These are phyloP conservation scores for Xylaria sp. DNA, from an alignment of 2,329 filamentous ascomycete genomes.

Conservation along the genomic window DNA sequence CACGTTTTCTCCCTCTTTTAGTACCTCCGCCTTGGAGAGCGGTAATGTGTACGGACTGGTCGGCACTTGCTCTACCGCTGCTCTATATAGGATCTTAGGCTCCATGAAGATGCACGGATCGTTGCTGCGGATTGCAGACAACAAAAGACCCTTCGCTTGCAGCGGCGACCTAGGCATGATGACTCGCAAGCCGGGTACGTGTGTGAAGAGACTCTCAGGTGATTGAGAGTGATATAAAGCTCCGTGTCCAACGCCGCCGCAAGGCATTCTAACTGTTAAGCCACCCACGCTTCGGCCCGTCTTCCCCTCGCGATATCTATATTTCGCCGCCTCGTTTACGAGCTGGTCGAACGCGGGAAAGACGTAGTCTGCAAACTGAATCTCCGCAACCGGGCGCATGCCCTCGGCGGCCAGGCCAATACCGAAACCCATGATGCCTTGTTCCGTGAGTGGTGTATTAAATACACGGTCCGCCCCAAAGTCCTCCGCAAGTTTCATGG, in stretches of 20 bases:
- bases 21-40: slow-evolving; percentile 83
- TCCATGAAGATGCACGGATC: slow-evolving; percentile 95
- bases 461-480: slow-evolving; percentile 92
- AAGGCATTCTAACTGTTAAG: slow-evolving; percentile 89
- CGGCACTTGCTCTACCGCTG: slow-evolving; percentile 91
- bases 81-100: slow-evolving; percentile 91
- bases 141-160: slow-evolving; percentile 88
- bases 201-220: slow-evolving; percentile 87
- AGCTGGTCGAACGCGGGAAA: slow-evolving; percentile 94
- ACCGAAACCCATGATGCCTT: slow-evolving; percentile 93
- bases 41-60: slow-evolving; percentile 83
- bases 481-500: slow-evolving; percentile 87
- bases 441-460: slow-evolving; percentile 94
- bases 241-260: slow-evolving; percentile 89
- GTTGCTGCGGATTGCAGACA: slow-evolving; percentile 80
- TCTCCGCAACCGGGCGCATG: slow-evolving; percentile 92
- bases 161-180: slow-evolving; percentile 86
- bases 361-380: slow-evolving; percentile 95
- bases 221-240: slow-evolving; percentile 90
- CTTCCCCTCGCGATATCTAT: slow-evolving; percentile 77
- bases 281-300: slow-evolving; percentile 75
- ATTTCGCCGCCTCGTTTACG: slow-evolving; percentile 92
- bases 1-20: slow-evolving; percentile 82
- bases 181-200: slow-evolving; percentile 86
- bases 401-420: slow-evolving; percentile 91